These are phyloP conservation scores for Kwoniella sp. DNA, from an alignment of 768 basidiomycete genomes.

Conservation along the genomic window DNA sequence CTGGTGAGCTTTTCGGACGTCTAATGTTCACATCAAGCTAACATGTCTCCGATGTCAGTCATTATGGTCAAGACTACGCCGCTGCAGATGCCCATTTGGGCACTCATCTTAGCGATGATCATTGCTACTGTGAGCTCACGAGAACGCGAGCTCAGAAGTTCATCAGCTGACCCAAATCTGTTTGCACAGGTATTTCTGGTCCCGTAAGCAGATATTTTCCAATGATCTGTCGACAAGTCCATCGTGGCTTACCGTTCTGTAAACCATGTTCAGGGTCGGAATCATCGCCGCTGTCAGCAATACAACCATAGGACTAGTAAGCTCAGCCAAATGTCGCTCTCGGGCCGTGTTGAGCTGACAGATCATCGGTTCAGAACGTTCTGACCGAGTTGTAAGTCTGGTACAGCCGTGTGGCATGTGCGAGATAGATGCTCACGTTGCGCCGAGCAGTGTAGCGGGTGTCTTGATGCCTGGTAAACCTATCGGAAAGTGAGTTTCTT, in stretches of 20 bases:
- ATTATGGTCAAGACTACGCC: conserved; percentile 51
- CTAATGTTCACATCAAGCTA: too few species aligned
- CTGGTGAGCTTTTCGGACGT: conserved; percentile 31
- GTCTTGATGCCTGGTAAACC: conserved; percentile 55
- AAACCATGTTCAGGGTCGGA: conserved; percentile 37
- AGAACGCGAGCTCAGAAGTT: too few species aligned
- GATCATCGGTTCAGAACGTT: conserved; percentile 51
- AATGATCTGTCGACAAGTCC: background rate
- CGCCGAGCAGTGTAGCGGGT: conserved; percentile 47
- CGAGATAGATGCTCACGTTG: background rate
- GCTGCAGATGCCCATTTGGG: conserved; percentile 56
- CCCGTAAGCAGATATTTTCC: conserved; percentile 32
- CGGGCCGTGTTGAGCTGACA: conserved; percentile 19
- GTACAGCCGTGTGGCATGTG: background rate
- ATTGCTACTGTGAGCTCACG: conserved; percentile 44
- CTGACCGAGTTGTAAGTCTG: conserved; percentile 56
- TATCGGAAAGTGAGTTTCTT: conserved; percentile 52
- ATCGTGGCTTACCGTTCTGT: background rate
- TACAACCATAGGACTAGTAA: conserved; percentile 54
- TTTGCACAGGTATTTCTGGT: conserved; percentile 47
- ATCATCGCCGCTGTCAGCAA: conserved; percentile 55
- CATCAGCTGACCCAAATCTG: conserved; percentile 5
- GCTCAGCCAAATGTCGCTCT: conserved; percentile 6
- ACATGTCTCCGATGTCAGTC: conserved; percentile 29
- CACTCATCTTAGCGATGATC: conserved; percentile 48